These are phyloP conservation scores for Diaporthe helianthi DNA, from an alignment of 2,329 filamentous ascomycete genomes.

Conservation along the genomic window DNA sequence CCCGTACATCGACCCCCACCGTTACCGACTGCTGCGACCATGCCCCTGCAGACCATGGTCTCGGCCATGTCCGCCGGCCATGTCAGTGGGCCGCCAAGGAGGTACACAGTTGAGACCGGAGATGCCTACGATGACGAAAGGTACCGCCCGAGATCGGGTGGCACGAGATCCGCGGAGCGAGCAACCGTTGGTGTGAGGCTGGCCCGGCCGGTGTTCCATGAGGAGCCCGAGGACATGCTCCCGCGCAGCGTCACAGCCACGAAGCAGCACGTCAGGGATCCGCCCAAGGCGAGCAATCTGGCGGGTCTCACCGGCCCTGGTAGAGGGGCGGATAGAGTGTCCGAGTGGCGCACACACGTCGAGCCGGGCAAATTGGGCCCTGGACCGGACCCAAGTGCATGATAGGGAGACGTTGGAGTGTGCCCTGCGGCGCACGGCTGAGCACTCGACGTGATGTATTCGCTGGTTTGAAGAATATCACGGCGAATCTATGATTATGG, in stretches of 20 bases:
- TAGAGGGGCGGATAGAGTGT: constrained; percentile 55
- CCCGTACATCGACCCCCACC: constrained; percentile 40
- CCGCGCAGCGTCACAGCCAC: constrained; percentile 38
- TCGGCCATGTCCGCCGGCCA: constrained; percentile 43
- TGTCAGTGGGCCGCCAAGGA: constrained; percentile 43
- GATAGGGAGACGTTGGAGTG: not conserved
- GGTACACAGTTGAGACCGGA: constrained; percentile 52
- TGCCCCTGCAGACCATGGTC: constrained; percentile 45
- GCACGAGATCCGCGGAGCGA: constrained; percentile 29
- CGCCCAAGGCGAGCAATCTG: constrained; percentile 51
- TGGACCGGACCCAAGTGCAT: constrained; percentile 39
- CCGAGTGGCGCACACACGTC: constrained; percentile 57
- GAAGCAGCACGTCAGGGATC: constrained; percentile 37
- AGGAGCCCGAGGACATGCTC: constrained; percentile 45
- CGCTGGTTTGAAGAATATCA: not conserved
- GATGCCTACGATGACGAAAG: constrained; percentile 45
- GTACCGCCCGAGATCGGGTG: constrained; percentile 40
- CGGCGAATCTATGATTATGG: constrained; percentile 6
- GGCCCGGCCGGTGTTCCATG: constrained; percentile 35
- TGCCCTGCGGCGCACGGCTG: not conserved
- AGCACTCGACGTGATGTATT: not conserved
- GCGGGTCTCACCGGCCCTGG: constrained; percentile 55
- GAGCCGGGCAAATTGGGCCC: constrained; percentile 52
- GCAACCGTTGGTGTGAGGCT: constrained; percentile 37
- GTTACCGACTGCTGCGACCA: constrained; percentile 41